A percentile compares a stretch with the other conserved stretches of the same genome.
Conservation (phyloP, 148 eudicot species). For the Amaranthus cruentus region DNA sequence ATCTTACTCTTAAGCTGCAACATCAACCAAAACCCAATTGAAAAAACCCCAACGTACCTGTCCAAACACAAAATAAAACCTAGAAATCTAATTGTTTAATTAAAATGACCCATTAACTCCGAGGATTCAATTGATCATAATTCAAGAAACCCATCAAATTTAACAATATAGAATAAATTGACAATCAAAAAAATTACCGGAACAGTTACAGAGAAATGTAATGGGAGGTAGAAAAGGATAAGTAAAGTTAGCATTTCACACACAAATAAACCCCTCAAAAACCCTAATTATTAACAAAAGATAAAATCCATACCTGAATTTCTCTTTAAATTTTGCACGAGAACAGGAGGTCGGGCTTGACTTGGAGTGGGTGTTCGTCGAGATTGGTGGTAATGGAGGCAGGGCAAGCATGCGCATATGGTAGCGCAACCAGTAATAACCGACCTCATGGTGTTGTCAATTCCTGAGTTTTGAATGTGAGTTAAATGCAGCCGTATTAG, state of each 20-base stretch:
- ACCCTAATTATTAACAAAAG: too few relatives aligned
- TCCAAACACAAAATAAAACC: background rate
- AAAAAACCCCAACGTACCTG: too few relatives aligned
- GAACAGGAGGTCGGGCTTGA: too few relatives aligned
- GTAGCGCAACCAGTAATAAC: too few relatives aligned
- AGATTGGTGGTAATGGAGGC: too few relatives aligned
- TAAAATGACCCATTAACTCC: conserved; percentile 1
- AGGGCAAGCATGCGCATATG: too few relatives aligned
- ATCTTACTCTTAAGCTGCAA: background rate
- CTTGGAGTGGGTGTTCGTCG: too few relatives aligned
- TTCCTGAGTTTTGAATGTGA: background rate
- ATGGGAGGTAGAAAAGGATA: background rate
- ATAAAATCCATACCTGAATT: too few relatives aligned
- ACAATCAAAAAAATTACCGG: background rate
- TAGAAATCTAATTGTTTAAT: background rate
- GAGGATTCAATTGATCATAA: background rate
- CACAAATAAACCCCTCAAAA: too few relatives aligned
- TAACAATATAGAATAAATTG: background rate
- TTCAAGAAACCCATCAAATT: background rate
- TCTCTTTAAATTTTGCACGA: too few relatives aligned
- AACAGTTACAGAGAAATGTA: background rate
- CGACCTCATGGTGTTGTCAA: too few relatives aligned
- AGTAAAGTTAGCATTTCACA: background rate
- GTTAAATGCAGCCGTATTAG: background rate
- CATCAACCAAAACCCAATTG: background rate